Conservation (phyloP, 169 alveolate genomes). For the Eimeria nieschulzi region DNA sequence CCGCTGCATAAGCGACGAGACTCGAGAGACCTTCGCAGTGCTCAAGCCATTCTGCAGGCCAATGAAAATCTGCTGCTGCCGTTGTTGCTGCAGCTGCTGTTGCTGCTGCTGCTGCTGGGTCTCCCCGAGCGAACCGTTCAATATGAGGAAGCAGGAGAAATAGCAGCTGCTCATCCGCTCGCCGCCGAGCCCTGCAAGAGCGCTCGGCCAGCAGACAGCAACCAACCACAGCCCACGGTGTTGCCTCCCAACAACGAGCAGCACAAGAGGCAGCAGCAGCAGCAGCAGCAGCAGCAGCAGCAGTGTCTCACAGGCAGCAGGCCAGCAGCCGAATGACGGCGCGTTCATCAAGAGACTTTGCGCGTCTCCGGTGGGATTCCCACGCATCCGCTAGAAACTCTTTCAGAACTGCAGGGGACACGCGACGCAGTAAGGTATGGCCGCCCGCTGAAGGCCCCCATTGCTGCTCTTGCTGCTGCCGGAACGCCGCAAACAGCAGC, state of each 20-base stretch:
- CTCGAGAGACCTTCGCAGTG: conserved; percentile 32
- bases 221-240: neutral
- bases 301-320: conserved; percentile 33
- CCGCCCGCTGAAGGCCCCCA: conserved; percentile 9
- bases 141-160: conserved; percentile 47
- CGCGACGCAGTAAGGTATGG: neutral
- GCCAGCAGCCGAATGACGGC: conserved; percentile 42
- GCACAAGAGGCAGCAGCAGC: neutral
- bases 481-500: conserved; percentile 49
- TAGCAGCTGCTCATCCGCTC: conserved; percentile 50
- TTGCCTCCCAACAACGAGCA: neutral
- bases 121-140: conserved; percentile 28
- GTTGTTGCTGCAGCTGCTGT: conserved; percentile 35
- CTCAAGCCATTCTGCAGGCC: conserved; percentile 49
- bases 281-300: neutral
- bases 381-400: conserved; percentile 30
- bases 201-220: neutral
- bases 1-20: conserved; percentile 34
- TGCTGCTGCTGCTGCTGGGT: conserved; percentile 43
- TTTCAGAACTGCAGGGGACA: conserved; percentile 19
- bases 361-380: neutral
- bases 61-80: conserved; percentile 21
- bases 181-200: conserved; percentile 54
- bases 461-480: conserved; percentile 48
- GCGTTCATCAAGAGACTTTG: neutral